Conservation (phyloP, 306 rosid genomes). For the Lablab purpureus region DNA sequence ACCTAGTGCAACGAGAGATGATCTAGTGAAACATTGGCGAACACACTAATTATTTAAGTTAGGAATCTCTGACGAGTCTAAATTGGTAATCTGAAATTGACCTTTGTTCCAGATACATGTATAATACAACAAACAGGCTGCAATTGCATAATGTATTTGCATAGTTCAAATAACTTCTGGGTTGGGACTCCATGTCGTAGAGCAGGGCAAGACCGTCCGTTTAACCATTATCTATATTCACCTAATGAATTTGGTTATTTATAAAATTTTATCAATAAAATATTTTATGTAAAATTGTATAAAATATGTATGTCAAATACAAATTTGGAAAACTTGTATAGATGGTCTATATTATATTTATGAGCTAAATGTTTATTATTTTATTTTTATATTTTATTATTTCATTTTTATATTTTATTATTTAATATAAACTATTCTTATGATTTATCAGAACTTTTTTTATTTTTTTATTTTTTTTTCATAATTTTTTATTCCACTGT, state of each 20-base stretch:
- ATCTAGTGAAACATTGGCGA: background rate
- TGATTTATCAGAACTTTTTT: no score
- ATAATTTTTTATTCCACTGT: no score
- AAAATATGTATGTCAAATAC: background rate
- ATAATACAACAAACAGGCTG: background rate
- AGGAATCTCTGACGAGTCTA: background rate
- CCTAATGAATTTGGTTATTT: background rate
- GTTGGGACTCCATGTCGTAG: background rate
- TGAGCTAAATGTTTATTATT: no score
- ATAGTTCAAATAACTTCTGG: background rate
- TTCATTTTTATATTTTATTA: no score
- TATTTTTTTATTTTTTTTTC: no score
- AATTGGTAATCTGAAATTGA: background rate
- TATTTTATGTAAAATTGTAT: background rate
- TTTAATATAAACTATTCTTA: no score
- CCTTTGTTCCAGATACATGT: background rate
- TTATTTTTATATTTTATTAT: no score
- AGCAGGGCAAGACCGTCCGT: background rate
- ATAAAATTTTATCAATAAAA: background rate
- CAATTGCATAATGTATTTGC: background rate
- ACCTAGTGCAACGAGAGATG: background rate
- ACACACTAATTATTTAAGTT: constrained; percentile 2
- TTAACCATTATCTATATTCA: background rate
- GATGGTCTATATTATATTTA: background rate
- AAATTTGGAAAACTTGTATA: background rate